A percentile compares a stretch with the other conserved stretches of the same genome.
Conservation (phyloP, 768 basidiomycete genomes). For the Kwoniella heveanensis region DNA sequence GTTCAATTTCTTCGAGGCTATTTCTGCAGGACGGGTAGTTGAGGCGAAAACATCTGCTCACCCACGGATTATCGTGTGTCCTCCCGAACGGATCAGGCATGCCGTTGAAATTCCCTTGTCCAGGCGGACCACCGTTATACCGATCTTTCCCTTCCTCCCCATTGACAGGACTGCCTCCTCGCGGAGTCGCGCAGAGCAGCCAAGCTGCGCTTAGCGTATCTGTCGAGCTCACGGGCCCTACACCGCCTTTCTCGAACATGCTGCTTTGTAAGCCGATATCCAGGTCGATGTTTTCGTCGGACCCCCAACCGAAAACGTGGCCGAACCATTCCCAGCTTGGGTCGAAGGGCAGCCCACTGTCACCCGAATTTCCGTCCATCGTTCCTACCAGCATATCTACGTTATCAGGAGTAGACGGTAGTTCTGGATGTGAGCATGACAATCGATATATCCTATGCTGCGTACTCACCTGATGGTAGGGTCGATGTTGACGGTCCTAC, state of each 20-base stretch:
- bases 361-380: neutral
- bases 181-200: slow-evolving; percentile 36
- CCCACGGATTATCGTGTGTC: slow-evolving; percentile 46
- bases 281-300: slow-evolving; percentile 39
- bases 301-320: slow-evolving; percentile 47
- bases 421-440: neutral
- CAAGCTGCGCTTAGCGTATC: slow-evolving; percentile 46
- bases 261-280: slow-evolving; percentile 39
- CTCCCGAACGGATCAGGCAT: slow-evolving; percentile 40
- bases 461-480: slow-evolving; percentile 13
- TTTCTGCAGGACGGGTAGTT: neutral
- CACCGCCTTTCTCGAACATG: slow-evolving; percentile 33
- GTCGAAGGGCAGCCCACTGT: slow-evolving; percentile 18
- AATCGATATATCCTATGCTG: too few species aligned
- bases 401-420: neutral
- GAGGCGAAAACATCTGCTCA: slow-evolving; percentile 12
- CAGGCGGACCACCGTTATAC: neutral
- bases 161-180: slow-evolving; percentile 37
- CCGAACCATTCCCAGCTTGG: slow-evolving; percentile 40
- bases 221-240: slow-evolving; percentile 40
- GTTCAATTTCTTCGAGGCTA: neutral
- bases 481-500: slow-evolving; percentile 15
- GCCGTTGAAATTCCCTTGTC: neutral
- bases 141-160: slow-evolving; percentile 17
- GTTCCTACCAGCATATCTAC: neutral